Evolutionary conservation across 2,329 filamentous ascomycete species (phyloP), one percentile per base, ranked within the genome.

Genomic region (Xylaria sp.): DNA sequence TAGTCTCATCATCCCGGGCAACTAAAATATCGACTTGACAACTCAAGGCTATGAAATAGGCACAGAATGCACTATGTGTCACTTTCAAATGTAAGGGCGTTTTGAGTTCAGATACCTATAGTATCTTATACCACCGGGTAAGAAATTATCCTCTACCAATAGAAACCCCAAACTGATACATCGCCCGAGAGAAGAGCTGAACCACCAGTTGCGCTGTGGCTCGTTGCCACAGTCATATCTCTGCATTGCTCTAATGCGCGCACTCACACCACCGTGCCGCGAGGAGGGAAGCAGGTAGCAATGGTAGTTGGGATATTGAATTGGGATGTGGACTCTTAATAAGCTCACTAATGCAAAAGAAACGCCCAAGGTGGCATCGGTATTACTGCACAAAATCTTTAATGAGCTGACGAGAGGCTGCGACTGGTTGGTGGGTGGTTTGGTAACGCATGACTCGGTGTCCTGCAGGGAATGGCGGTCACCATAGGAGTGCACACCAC

Each of bases 381-480:
- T 58, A 59, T 63, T 66, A 55, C 55, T 61, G 59, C 63, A 64
- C 64, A 60, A 64, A 70, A 58, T 65, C 41, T 67, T 58, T 50
- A 44, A 61, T 57, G 39, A 52, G 57, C 61, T 65, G 60, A 61
- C 57, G 34, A 48, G 37, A 46, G 13, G 25, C 61, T 67, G 57
- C 51, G 59, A 60, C 67, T 65, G 57, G 62, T 41, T 65, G 57
- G 62, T 41, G 12, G 55, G 1, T 37, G 44, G 39, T 56, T 62
- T 41, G 34, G 65, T 67, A 62, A 65, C 68, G 50, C 67, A 69
- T 70, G 65, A 70, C 68, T 70, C 68, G 65, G 55, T 60, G 46
- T 67, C 66, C 66, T 69, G 66, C 69, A 71, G 56, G 63, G 69
- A 69, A 69, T 62, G 23, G 69, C 69, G 69, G 69, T 71, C 66